Evolutionary conservation across 2,329 filamentous ascomycete species (phyloP).

Genomic region (Fusarium papillatum): DNA sequence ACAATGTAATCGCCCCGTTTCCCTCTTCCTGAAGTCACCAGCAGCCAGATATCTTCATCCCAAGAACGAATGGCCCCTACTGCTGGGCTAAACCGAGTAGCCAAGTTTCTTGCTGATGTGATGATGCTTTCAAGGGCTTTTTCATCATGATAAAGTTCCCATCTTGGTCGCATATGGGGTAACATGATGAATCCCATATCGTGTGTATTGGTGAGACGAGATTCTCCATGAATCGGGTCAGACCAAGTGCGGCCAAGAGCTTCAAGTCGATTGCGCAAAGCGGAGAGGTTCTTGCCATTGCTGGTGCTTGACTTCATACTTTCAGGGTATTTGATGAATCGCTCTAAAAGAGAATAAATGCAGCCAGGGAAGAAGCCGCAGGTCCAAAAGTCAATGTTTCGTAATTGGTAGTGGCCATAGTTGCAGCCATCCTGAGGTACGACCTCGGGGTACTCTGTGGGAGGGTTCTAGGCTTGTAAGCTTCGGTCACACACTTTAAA

Average conservation of each 20-base stretch:
- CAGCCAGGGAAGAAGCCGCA: constrained; percentile 57
- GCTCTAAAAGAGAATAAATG: constrained; percentile 51
- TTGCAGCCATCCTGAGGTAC: constrained; percentile 45
- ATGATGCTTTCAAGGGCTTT: constrained; percentile 55
- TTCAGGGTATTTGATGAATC: constrained; percentile 46
- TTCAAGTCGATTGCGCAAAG: background rate
- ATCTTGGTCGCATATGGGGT: constrained; percentile 57
- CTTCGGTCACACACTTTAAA: background rate
- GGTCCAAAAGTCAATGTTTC: constrained; percentile 54
- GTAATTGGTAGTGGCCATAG: constrained; percentile 44
- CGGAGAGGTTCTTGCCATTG: background rate
- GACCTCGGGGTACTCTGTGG: constrained; percentile 42
- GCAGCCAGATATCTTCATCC: constrained; percentile 47
- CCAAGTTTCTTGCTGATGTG: constrained; percentile 58
- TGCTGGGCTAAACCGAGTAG: constrained; percentile 55
- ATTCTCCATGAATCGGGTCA: constrained; percentile 46
- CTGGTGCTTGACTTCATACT: background rate
- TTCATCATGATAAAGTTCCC: constrained; percentile 57
- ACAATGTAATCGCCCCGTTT: constrained; percentile 47
- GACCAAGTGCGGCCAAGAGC: constrained; percentile 23
- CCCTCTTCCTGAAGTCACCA: constrained; percentile 44
- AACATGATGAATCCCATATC: constrained; percentile 68
- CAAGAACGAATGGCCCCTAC: constrained; percentile 62
- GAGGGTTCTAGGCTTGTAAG: background rate
- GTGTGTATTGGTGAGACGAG: constrained; percentile 62